phyloP scores from a whole-genome alignment of 768 basidiomycete genomes.

The Tricholoma terreum region DNA sequence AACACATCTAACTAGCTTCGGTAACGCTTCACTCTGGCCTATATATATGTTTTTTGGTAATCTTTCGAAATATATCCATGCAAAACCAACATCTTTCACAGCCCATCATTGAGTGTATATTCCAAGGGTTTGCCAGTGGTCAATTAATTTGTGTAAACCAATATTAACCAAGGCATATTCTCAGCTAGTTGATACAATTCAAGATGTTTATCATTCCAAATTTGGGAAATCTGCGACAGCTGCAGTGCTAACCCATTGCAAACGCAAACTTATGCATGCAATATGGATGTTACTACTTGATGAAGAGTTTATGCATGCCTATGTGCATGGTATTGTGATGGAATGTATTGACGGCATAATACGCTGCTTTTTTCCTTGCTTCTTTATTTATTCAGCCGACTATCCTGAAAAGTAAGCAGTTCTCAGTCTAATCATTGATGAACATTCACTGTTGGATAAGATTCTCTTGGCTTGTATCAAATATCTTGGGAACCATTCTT shows the following conservation, averaged over 20 bases:
- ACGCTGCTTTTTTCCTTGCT: constrained; percentile 28
- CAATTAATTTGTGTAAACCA: too few species aligned
- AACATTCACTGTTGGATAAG: not conserved
- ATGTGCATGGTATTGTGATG: constrained; percentile 26
- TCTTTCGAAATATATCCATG: constrained; percentile 34
- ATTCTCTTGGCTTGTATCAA: not conserved
- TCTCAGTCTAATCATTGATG: not conserved
- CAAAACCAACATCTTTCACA: constrained; percentile 22
- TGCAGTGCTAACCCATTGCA: constrained; percentile 27
- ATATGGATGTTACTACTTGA: constrained; percentile 25
- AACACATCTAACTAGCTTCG: constrained; percentile 35
- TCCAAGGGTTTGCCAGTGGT: constrained; percentile 34
- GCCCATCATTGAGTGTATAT: constrained; percentile 40
- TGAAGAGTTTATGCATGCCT: constrained; percentile 25
- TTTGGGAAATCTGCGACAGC: constrained; percentile 10
- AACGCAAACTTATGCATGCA: constrained; percentile 29
- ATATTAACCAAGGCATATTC: not conserved
- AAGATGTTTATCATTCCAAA: constrained; percentile 18
- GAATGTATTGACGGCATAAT: constrained; percentile 25
- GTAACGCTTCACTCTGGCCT: constrained; percentile 35
- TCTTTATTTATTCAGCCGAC: constrained; percentile 35
- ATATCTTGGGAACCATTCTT: not conserved
- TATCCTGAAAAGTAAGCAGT: constrained; percentile 33
- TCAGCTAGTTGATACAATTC: constrained; percentile 28
- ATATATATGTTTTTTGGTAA: constrained; percentile 37